phyloP scores from a whole-genome alignment of 2,329 filamentous ascomycete genomes.

The Hypomyces perniciosus region DNA sequence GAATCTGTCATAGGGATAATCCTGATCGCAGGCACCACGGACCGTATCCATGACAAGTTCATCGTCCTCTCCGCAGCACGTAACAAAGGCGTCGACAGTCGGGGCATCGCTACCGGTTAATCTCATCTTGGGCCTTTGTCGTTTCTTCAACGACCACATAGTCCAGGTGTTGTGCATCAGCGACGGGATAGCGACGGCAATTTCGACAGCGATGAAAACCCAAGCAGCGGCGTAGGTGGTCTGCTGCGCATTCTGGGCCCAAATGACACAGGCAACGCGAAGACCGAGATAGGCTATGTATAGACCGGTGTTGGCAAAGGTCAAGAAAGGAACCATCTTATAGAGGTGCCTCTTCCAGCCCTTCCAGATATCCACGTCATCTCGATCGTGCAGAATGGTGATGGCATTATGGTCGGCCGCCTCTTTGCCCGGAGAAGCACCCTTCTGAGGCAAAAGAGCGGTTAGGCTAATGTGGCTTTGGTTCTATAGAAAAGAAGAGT shows the following conservation, averaged over 20 bases:
- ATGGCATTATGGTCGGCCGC: constrained; percentile 29
- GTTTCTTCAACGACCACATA: constrained; percentile 50
- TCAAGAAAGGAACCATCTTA: constrained; percentile 32
- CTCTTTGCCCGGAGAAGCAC: constrained; percentile 27
- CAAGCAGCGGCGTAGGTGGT: constrained; percentile 45
- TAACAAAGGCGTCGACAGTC: constrained; percentile 51
- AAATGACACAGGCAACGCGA: constrained; percentile 47
- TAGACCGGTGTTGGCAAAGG: constrained; percentile 35
- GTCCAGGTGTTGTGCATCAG: constrained; percentile 54
- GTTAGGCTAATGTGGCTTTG: constrained; percentile 38
- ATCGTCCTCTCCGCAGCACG: constrained; percentile 52
- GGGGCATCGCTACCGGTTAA: constrained; percentile 44
- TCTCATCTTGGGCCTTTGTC: constrained; percentile 47
- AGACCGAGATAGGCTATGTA: constrained; percentile 44
- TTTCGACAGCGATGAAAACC: constrained; percentile 51
- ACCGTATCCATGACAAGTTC: constrained; percentile 53
- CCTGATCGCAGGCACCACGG: constrained; percentile 46
- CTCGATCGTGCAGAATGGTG: constrained; percentile 35
- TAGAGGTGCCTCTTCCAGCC: constrained; percentile 39
- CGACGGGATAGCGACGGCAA: constrained; percentile 47
- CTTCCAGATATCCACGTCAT: constrained; percentile 38
- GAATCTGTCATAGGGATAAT: constrained; percentile 49
- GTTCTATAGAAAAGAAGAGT: constrained; percentile 24
- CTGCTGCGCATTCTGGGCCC: constrained; percentile 38
- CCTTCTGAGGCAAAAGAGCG: constrained; percentile 30